A percentile compares a stretch with the other conserved stretches of the same genome.
Conservation (phyloP, 495 filamentous ascomycete species). For the Diplogelasinospora grovesii region DNA sequence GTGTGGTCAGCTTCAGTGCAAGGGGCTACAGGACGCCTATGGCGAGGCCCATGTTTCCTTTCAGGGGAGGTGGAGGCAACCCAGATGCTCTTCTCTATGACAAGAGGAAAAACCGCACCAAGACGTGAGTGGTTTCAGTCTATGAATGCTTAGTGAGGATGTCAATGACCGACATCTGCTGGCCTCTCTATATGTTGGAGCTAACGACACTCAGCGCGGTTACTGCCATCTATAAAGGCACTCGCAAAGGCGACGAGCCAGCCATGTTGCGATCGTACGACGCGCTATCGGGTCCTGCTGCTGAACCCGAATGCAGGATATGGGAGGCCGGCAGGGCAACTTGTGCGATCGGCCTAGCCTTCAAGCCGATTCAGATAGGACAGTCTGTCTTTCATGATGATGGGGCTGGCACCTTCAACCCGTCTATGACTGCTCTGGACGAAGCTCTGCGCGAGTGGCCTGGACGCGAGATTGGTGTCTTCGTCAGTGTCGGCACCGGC, state of each 20-base stretch:
- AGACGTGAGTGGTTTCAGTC: slow-evolving; percentile 66
- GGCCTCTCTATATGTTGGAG: background rate
- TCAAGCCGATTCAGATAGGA: slow-evolving; percentile 92
- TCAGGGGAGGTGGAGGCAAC: slow-evolving; percentile 46
- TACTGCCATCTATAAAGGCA: slow-evolving; percentile 85
- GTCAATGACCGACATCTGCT: too few relatives aligned
- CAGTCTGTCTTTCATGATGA: slow-evolving; percentile 93
- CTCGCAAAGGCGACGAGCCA: slow-evolving; percentile 53
- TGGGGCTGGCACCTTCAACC: slow-evolving; percentile 87
- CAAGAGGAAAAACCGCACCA: slow-evolving; percentile 74
- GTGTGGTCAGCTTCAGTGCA: slow-evolving; percentile 53
- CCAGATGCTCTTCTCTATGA: slow-evolving; percentile 72
- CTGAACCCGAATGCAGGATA: slow-evolving; percentile 84
- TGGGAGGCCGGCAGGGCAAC: slow-evolving; percentile 98
- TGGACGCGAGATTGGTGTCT: slow-evolving; percentile 79
- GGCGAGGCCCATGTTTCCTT: slow-evolving; percentile 35
- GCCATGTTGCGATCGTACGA: slow-evolving; percentile 87
- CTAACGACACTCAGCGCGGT: slow-evolving; percentile 54
- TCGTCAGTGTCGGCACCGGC: slow-evolving; percentile 87
- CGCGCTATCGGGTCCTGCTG: slow-evolving; percentile 80
- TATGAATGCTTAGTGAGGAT: too few relatives aligned
- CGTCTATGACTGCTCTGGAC: slow-evolving; percentile 74
- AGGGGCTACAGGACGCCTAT: slow-evolving; percentile 36
- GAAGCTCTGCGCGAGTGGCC: slow-evolving; percentile 96
- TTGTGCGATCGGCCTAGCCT: slow-evolving; percentile 81